Evolutionary conservation across 1,139 yeast species (phyloP).

Genomic region (Saccharomyces hybrid): DNA sequence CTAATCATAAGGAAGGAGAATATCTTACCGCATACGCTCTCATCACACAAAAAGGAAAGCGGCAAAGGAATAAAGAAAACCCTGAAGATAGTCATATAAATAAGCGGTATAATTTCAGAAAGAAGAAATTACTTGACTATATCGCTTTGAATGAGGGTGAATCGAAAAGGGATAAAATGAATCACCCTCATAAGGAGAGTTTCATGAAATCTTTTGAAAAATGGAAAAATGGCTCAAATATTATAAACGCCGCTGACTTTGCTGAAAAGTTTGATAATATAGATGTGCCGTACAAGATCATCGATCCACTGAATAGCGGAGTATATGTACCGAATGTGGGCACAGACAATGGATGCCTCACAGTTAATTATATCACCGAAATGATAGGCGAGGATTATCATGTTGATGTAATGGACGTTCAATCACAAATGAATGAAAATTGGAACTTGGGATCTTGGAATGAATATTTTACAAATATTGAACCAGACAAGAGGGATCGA

Average conservation of each 20-base stretch:
- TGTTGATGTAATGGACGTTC: conserved; percentile 84
- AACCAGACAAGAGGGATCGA: conserved; percentile 44
- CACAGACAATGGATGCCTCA: conserved; percentile 5
- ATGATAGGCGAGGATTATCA: conserved; percentile 55
- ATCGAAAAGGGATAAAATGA: conserved; percentile 46
- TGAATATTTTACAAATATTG: conserved; percentile 50
- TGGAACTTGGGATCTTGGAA: conserved; percentile 76
- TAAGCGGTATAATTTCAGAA: conserved; percentile 16
- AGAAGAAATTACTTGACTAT: conserved; percentile 55
- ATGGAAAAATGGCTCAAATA: conserved; percentile 15
- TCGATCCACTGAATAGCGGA: conserved; percentile 28
- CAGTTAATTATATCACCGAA: conserved; percentile 44
- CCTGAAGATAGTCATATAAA: conserved; percentile 1
- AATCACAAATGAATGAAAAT: conserved; percentile 57
- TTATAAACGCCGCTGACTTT: conserved; percentile 32
- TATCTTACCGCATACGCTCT: conserved; percentile 3
- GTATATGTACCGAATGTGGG: conserved; percentile 41
- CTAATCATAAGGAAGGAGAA: conserved; percentile 9
- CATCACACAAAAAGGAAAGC: conserved; percentile 2
- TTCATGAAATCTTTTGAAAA: conserved; percentile 21
- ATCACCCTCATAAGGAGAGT: conserved; percentile 53
- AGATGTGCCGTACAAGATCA: conserved; percentile 36
- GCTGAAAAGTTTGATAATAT: conserved; percentile 33
- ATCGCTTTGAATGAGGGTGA: conserved; percentile 76
- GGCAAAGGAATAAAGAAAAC: conserved; percentile 3